Conservation (phyloP, 2,329 filamentous ascomycete genomes). For the Colletotrichum tropicicola region DNA sequence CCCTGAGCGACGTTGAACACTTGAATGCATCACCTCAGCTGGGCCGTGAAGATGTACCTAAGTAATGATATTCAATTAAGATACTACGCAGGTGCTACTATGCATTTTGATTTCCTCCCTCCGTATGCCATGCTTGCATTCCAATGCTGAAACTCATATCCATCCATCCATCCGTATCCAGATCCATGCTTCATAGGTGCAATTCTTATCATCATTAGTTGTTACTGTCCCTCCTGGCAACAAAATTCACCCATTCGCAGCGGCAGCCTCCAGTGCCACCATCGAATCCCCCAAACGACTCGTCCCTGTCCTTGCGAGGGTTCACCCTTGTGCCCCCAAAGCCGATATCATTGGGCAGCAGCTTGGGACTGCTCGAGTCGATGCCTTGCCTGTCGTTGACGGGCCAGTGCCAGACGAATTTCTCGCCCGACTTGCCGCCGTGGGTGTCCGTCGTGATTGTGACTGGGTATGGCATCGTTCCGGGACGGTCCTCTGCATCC, state of each 20-base stretch:
- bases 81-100: constrained; percentile 7
- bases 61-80: not conserved
- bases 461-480: constrained; percentile 71
- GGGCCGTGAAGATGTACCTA: not conserved
- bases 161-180: not conserved
- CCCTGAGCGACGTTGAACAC: too few relatives aligned
- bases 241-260: constrained; percentile 69
- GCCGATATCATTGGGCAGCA: constrained; percentile 59
- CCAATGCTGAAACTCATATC: not conserved
- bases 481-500: constrained; percentile 50
- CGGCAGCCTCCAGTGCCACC: constrained; percentile 70
- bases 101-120: constrained; percentile 1
- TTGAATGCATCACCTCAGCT: too few relatives aligned
- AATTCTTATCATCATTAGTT: not conserved
- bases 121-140: not conserved
- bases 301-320: constrained; percentile 51
- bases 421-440: constrained; percentile 61
- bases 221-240: constrained; percentile 31
- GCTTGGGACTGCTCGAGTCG: constrained; percentile 49
- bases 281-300: constrained; percentile 66
- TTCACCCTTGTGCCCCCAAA: constrained; percentile 65
- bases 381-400: constrained; percentile 58
- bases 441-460: constrained; percentile 70
- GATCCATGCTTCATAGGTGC: not conserved
- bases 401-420: constrained; percentile 63